phyloP scores from a whole-genome alignment of 2,329 filamentous ascomycete genomes.

The Hymenotorrendiella dingleyae region DNA sequence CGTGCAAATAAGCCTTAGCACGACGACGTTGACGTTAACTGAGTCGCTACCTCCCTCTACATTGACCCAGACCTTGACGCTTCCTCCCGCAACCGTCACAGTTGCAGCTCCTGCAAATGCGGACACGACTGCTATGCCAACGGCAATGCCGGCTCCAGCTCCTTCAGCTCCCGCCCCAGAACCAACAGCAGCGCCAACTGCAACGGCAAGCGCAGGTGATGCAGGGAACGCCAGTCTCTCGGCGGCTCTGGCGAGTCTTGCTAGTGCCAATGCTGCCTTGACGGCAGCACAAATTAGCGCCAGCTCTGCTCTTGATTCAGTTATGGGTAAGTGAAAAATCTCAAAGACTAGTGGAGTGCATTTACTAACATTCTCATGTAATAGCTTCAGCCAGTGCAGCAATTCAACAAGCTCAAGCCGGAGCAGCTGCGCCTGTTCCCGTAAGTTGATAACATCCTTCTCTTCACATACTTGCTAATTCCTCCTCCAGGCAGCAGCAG shows the following conservation, averaged over 20 bases:
- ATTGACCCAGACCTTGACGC: background rate
- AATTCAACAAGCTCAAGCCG: conserved; percentile 3
- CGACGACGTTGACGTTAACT: too few relatives aligned
- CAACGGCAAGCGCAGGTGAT: background rate
- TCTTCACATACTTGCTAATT: conserved; percentile 8
- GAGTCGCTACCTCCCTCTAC: too few relatives aligned
- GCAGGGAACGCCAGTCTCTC: background rate
- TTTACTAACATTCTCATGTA: background rate
- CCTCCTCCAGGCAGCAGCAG: conserved; percentile 7
- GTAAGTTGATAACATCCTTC: background rate
- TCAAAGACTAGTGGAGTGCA: background rate
- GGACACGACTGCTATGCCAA: background rate
- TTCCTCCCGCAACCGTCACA: background rate
- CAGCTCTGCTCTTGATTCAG: background rate
- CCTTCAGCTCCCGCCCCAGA: background rate
- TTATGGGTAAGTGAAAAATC: background rate
- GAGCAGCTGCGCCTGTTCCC: background rate
- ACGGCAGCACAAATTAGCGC: background rate
- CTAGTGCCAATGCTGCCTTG: background rate
- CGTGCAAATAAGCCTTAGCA: background rate
- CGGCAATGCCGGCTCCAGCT: background rate
- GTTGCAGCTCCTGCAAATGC: background rate
- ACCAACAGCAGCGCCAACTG: background rate
- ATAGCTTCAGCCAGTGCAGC: conserved; percentile 13
- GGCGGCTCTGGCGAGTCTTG: background rate